Conservation (phyloP, 139 green algal genomes). For the Diplosphaera chodatii region DNA sequence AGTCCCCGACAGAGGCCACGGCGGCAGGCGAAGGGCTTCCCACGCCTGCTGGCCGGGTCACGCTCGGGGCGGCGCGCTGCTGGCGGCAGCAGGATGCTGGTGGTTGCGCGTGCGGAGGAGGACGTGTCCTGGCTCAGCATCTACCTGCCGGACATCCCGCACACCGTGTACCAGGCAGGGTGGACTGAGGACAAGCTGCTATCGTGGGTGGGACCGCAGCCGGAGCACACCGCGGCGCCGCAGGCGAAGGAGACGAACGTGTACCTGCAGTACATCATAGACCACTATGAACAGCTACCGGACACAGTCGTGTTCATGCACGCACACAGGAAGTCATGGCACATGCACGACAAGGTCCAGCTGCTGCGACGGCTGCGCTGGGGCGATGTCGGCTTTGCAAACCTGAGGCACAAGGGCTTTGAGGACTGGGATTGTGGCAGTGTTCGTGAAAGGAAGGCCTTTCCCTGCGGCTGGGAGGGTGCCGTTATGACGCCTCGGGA, state of each 20-base stretch:
- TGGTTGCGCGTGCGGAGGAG: background rate
- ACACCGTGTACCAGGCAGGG: constrained; percentile 6
- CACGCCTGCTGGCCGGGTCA: background rate
- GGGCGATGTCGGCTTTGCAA: constrained; percentile 1
- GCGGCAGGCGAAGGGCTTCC: background rate
- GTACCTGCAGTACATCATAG: constrained; percentile 19
- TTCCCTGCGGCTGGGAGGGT: background rate
- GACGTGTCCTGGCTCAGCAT: constrained; percentile 11
- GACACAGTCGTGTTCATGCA: constrained; percentile 11
- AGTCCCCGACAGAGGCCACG: too few species aligned
- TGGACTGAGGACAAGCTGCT: background rate
- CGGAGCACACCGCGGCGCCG: background rate
- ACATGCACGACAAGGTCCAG: background rate
- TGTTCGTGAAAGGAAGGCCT: background rate
- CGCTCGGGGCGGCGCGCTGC: too few species aligned
- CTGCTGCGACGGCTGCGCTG: constrained; percentile 7
- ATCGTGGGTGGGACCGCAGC: background rate
- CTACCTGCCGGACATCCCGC: constrained; percentile 7
- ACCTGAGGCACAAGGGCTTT: constrained; percentile 8
- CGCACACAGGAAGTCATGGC: constrained; percentile 3
- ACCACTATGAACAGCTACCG: constrained; percentile 14
- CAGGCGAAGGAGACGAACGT: constrained; percentile 4
- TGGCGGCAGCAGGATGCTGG: background rate
- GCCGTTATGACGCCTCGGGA: background rate
- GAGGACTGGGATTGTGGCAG: background rate